A percentile compares a stretch with the other conserved stretches of the same genome.
phyloP scores from a whole-genome alignment of 164 flowering plant species.

The Protea cynaroides region DNA sequence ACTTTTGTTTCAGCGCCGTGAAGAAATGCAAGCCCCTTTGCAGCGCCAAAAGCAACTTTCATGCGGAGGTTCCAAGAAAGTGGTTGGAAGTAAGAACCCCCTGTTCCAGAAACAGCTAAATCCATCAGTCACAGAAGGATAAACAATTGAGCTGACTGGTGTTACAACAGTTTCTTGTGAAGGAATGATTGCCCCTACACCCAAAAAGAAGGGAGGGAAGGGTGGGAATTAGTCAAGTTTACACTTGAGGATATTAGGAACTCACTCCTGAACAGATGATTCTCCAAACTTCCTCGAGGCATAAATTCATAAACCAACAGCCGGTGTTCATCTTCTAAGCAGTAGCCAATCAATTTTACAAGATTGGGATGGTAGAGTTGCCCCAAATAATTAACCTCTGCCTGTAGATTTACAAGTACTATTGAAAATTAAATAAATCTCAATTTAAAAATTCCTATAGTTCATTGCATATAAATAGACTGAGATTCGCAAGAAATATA shows the following conservation, averaged over 20 bases:
- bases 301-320: slow-evolving; percentile 79
- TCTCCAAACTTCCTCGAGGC: slow-evolving; percentile 84
- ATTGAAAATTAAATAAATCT: neutral
- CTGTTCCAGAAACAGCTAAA: slow-evolving; percentile 27
- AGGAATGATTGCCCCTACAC: neutral
- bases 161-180: neutral
- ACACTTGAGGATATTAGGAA: slow-evolving; percentile 4
- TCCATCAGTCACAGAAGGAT: slow-evolving; percentile 1
- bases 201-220: neutral
- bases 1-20: slow-evolving; percentile 70
- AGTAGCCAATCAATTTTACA: slow-evolving; percentile 70
- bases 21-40: slow-evolving; percentile 78
- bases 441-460: neutral
- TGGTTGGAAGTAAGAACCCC: slow-evolving; percentile 69
- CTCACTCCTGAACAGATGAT: slow-evolving; percentile 81
- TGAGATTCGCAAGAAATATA: no score
- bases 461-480: no score
- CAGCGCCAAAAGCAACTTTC: slow-evolving; percentile 80
- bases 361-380: slow-evolving; percentile 73
- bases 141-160: neutral
- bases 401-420: slow-evolving; percentile 29
- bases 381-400: slow-evolving; percentile 79
- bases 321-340: slow-evolving; percentile 76
- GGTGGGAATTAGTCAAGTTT: neutral
- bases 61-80: slow-evolving; percentile 73